Conservation (phyloP, 345 rosid genomes). For the Cardamine chenopodiifolia region DNA sequence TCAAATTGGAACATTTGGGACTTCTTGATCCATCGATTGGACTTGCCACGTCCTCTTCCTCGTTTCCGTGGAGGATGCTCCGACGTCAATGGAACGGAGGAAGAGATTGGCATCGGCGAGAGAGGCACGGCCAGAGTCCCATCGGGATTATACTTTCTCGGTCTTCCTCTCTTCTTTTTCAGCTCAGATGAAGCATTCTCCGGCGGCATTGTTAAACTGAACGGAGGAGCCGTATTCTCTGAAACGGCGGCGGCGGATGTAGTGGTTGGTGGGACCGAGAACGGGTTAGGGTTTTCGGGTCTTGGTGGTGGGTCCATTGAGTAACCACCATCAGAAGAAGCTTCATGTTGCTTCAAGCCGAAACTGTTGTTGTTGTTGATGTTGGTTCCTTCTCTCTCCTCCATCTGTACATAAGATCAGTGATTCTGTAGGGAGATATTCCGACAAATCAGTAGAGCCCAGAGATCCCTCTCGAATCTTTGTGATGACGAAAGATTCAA, state of each 20-base stretch:
- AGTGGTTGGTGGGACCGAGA: constrained; percentile 39
- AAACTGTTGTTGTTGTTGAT: constrained; percentile 44
- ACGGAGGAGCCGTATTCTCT: constrained; percentile 38
- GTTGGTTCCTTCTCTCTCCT: constrained; percentile 60
- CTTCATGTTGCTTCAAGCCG: constrained; percentile 56
- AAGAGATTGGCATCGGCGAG: constrained; percentile 92
- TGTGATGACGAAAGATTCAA: constrained; percentile 35
- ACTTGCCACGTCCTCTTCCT: constrained; percentile 60
- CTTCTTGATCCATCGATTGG: constrained; percentile 58
- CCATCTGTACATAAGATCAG: constrained; percentile 60
- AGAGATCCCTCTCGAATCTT: constrained; percentile 38
- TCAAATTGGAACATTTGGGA: constrained; percentile 59
- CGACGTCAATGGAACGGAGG: constrained; percentile 73
- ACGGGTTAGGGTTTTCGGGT: constrained; percentile 51
- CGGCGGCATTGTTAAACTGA: constrained; percentile 44
- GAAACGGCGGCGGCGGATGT: not conserved
- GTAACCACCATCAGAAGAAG: constrained; percentile 50
- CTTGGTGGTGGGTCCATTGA: constrained; percentile 55
- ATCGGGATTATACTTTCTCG: constrained; percentile 82
- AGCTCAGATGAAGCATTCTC: constrained; percentile 40
- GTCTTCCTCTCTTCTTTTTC: constrained; percentile 95
- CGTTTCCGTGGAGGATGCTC: constrained; percentile 65
- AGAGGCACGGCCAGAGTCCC: constrained; percentile 58
- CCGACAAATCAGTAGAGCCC: constrained; percentile 41
- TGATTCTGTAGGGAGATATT: constrained; percentile 31